phyloP scores from a whole-genome alignment of 1,284 basidiomycete genomes.

The Vanrija sp. region DNA sequence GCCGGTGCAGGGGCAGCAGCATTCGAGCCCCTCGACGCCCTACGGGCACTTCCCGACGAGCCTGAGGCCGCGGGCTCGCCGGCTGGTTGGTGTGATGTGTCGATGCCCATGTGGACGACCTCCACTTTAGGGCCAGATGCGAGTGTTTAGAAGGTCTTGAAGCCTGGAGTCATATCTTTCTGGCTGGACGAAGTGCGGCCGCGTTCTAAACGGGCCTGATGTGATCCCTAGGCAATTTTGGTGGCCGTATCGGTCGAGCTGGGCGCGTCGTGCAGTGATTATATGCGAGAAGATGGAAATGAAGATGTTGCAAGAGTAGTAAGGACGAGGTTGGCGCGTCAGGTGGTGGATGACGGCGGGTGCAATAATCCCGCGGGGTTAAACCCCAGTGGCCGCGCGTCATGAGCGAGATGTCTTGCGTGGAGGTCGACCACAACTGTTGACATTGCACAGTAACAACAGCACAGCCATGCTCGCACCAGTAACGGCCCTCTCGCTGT shows the following conservation, averaged over 20 bases:
- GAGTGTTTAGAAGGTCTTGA: not conserved
- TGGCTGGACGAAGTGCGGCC: not conserved
- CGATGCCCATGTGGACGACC: slow-evolving; percentile 10
- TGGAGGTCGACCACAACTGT: not conserved
- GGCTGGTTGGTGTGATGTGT: not conserved
- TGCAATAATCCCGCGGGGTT: not conserved
- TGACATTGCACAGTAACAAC: too few species aligned
- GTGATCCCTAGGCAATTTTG: not conserved
- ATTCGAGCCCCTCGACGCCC: slow-evolving; percentile 17
- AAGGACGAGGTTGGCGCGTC: not conserved
- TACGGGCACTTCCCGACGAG: slow-evolving; percentile 6
- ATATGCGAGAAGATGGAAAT: slow-evolving; percentile 10
- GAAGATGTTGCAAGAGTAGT: too few species aligned
- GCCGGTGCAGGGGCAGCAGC: slow-evolving; percentile 1
- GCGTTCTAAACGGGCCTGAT: not conserved
- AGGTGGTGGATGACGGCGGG: not conserved
- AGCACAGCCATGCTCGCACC: not conserved
- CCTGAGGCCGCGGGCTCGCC: not conserved
- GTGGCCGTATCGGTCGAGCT: not conserved
- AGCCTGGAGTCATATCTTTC: not conserved
- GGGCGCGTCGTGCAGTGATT: not conserved
- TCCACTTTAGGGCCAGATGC: slow-evolving; percentile 12
- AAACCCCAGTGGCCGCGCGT: not conserved
- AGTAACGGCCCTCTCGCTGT: slow-evolving; percentile 14
- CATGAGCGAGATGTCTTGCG: not conserved